These are phyloP conservation scores for Coemansia sp. DNA, from an alignment of 192 early-diverging fungal species.

Conservation along the genomic window DNA sequence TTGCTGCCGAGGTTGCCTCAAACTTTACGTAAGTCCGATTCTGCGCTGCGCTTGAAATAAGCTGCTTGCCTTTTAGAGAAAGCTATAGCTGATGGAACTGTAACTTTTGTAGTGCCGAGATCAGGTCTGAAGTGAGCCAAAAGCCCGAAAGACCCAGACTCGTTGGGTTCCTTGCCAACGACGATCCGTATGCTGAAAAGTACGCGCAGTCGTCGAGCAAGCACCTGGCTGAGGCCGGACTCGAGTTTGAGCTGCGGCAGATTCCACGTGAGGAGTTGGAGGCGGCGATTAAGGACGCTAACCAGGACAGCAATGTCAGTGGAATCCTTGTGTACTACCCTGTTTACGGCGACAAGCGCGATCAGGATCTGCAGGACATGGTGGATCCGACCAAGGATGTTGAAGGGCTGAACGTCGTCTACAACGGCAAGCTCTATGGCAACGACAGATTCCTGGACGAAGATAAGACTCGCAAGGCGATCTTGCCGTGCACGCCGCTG, in stretches of 20 bases:
- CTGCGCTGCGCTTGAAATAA: too few species aligned
- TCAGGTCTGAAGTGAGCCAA: conserved; percentile 61
- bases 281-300: conserved; percentile 81
- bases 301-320: conserved; percentile 78
- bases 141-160: conserved; percentile 67
- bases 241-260: conserved; percentile 87
- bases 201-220: conserved; percentile 97
- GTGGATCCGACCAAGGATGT: conserved; percentile 91
- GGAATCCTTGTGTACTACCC: conserved; percentile 99
- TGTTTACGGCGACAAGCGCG: conserved; percentile 91
- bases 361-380: conserved; percentile 91
- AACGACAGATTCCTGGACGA: conserved; percentile 90
- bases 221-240: conserved; percentile 85
- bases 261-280: conserved; percentile 82
- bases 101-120: conserved; percentile 25
- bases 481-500: conserved; percentile 98
- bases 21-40: conserved; percentile 48
- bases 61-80: neutral
- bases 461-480: conserved; percentile 83
- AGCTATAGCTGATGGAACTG: neutral
- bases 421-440: conserved; percentile 95
- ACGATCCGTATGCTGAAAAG: conserved; percentile 85
- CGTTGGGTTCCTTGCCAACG: conserved; percentile 94
- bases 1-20: conserved; percentile 55
- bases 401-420: conserved; percentile 92